Evolutionary conservation across 345 rosid genomes (phyloP).

Genomic region (Melaleuca alternifolia): DNA sequence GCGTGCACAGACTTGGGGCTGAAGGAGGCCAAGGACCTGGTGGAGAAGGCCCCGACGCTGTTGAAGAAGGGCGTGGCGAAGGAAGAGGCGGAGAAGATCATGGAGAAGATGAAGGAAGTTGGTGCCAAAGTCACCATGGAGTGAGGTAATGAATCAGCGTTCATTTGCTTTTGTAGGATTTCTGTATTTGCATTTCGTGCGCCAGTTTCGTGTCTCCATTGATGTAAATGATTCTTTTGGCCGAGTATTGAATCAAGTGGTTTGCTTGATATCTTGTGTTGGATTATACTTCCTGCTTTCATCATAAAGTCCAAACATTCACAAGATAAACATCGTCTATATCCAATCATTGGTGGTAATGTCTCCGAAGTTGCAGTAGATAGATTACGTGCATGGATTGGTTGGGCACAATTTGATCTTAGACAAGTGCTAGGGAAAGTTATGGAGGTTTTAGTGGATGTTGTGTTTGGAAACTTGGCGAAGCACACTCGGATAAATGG

Average conservation of each 20-base stretch:
- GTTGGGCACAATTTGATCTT: not conserved
- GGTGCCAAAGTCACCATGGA: slow-evolving; percentile 88
- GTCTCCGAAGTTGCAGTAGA: not conserved
- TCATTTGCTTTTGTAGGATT: not conserved
- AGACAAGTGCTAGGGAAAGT: not conserved
- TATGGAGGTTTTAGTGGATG: not conserved
- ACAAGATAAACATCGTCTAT: not conserved
- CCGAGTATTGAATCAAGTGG: not conserved
- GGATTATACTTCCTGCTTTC: not conserved
- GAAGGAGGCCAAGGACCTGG: slow-evolving; percentile 96
- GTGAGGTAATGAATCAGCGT: slow-evolving; percentile 24
- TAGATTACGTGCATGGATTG: not conserved
- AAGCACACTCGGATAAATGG: not conserved
- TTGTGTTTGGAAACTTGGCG: not conserved
- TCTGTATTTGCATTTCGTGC: not conserved
- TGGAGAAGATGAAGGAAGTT: slow-evolving; percentile 66
- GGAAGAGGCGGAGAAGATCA: slow-evolving; percentile 84
- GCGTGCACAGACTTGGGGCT: slow-evolving; percentile 68
- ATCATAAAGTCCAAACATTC: not conserved
- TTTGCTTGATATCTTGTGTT: not conserved
- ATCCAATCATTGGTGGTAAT: not conserved
- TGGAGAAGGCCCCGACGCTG: slow-evolving; percentile 78
- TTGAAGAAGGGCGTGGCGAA: slow-evolving; percentile 85
- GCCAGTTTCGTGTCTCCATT: not conserved
- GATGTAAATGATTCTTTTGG: not conserved